Percentiles rank a stretch among this genome's conserved stretches.
Evolutionary conservation across 371 early-diverging fungal species (phyloP).

Genomic region (Zychaea mexicana): DNA sequence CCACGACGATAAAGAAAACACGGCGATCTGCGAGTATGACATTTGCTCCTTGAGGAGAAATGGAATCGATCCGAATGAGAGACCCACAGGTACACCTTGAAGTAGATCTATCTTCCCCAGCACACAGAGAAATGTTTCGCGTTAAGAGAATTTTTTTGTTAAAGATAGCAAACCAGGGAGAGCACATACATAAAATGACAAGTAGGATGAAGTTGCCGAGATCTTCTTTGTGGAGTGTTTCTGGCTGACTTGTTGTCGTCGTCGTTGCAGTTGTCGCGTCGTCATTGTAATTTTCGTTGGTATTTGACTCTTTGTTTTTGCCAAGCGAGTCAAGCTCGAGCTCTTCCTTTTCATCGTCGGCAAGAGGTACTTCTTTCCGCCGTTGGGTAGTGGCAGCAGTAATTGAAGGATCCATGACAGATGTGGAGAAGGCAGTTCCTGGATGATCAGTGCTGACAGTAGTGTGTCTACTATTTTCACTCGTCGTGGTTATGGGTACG

Average conservation of each 20-base stretch:
- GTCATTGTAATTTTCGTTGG: not conserved
- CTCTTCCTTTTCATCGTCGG: constrained; percentile 41
- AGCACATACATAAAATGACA: constrained; percentile 72
- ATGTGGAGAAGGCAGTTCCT: constrained; percentile 12
- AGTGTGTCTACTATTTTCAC: not conserved
- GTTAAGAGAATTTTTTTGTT: not conserved
- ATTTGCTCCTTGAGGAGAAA: constrained; percentile 91
- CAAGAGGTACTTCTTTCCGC: constrained; percentile 21
- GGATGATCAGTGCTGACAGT: not conserved
- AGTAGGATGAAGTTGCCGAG: constrained; percentile 68
- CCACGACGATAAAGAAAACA: constrained; percentile 93
- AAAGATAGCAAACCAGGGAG: not conserved
- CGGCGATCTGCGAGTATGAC: constrained; percentile 88
- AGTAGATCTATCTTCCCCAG: constrained; percentile 64
- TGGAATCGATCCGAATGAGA: constrained; percentile 91
- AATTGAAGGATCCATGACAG: constrained; percentile 40
- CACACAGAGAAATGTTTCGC: constrained; percentile 8
- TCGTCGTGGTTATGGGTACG: constrained; percentile 11
- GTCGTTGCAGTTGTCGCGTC: no score
- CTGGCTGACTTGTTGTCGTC: constrained; percentile 9
- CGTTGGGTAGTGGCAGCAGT: constrained; percentile 31
- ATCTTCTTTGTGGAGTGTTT: constrained; percentile 46
- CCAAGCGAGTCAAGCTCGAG: constrained; percentile 27
- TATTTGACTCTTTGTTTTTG: not conserved
- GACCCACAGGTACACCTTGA: constrained; percentile 94